Evolutionary conservation across 306 rosid genomes (phyloP), one percentile per base, ranked within the genome.

Genomic region (Boehmeria nivea): DNA sequence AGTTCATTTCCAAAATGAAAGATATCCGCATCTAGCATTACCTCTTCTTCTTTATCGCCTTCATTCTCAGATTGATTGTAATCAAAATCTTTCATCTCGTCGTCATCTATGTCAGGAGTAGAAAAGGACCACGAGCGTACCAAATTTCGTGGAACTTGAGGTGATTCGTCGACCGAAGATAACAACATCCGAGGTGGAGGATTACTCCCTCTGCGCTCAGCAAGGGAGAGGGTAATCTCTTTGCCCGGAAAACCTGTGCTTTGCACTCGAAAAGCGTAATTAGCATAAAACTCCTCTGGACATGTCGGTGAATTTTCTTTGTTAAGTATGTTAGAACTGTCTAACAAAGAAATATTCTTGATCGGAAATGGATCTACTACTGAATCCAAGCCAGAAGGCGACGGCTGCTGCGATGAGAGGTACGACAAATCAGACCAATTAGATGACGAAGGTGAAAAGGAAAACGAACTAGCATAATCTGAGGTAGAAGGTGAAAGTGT

Each of bases 181-280:
- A 84, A 75, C 48, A 80, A 6, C 98, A 90, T 90, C 57, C 59
- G 77, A 60, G 97, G 88, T 22, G 94, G 97, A 24, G 76, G 88
- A 73, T 84, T 73, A 56, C 88, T 84, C 70, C 95, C 91, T 72
- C 98, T 85, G 50, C 98, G 89, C 79, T 84, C 94, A 8, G 98
- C 95, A 68, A 91, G 75, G 66, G 95, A 84, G 0, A 75, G 85
- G 28, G 48, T 42, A 57, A 75, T 53, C 57, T 74, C 82, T 76
- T 75, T 78, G 10, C 43, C 51, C 11, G 74, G 59, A 48, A 55
- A 63, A 68, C 59, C 59, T 22, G 66, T 43, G 54, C 54, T 64
- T 36, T 52, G 59, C 28, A 53, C 46, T 71, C 60, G 71, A 61
- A 64, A 58, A 17, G 56, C 34, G 37, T 19, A 71, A 67, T 64